A percentile compares a stretch with the other conserved stretches of the same genome.
These are phyloP conservation scores for Magnusiomyces paraingens DNA, from an alignment of 1,139 yeast species.

Conservation along the genomic window DNA sequence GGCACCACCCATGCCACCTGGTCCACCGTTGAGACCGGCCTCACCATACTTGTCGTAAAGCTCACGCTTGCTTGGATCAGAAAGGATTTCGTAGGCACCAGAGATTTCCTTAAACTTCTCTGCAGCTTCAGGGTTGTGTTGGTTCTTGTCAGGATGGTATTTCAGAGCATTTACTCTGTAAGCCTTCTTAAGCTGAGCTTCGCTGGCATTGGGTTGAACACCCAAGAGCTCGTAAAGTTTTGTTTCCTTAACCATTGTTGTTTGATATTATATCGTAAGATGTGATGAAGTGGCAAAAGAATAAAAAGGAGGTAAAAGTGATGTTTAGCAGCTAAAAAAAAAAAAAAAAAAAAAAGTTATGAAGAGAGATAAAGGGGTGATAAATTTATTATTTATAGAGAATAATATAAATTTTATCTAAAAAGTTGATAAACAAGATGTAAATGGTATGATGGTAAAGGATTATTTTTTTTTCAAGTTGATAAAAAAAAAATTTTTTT, in stretches of 20 bases:
- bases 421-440: neutral
- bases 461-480: no score
- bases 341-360: neutral
- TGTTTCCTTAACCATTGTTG: slow-evolving; percentile 79
- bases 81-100: slow-evolving; percentile 74
- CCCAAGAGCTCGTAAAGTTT: slow-evolving; percentile 82
- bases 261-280: neutral
- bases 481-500: neutral
- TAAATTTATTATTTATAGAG: neutral
- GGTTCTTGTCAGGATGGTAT: slow-evolving; percentile 78
- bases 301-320: neutral
- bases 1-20: slow-evolving; percentile 69
- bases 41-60: slow-evolving; percentile 86
- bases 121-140: slow-evolving; percentile 80
- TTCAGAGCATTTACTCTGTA: slow-evolving; percentile 89
- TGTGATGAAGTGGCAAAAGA: neutral
- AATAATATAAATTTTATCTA: neutral
- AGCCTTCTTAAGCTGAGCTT: slow-evolving; percentile 85
- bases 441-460: no score
- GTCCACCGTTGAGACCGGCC: slow-evolving; percentile 77
- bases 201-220: slow-evolving; percentile 71
- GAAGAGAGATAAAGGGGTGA: neutral
- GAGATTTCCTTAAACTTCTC: slow-evolving; percentile 91
- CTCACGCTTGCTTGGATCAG: slow-evolving; percentile 84
- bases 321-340: neutral